Conservation (phyloP, 2,329 filamentous ascomycete species). For the Calonectria fujianensis region DNA sequence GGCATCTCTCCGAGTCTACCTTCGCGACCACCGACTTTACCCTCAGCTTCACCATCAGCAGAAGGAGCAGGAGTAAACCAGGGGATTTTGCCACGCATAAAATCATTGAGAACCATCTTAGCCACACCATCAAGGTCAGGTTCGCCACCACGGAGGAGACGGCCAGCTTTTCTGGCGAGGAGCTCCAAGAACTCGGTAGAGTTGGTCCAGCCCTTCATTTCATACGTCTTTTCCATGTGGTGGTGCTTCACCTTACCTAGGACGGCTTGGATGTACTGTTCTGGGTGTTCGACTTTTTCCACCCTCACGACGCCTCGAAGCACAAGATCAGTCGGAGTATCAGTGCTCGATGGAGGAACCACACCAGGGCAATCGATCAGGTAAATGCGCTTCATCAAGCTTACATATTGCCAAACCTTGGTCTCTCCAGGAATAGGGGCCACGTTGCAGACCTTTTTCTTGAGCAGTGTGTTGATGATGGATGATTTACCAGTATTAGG, state of each 20-base stretch:
- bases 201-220: slow-evolving; percentile 85
- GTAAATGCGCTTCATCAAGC: slow-evolving; percentile 91
- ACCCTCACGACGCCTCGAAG: slow-evolving; percentile 93
- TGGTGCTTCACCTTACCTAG: slow-evolving; percentile 87
- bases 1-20: slow-evolving; percentile 91
- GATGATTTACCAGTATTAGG: slow-evolving; percentile 97
- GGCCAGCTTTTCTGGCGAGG: slow-evolving; percentile 89
- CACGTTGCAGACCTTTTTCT: slow-evolving; percentile 95
- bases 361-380: slow-evolving; percentile 98
- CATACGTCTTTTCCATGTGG: slow-evolving; percentile 95
- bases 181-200: slow-evolving; percentile 90
- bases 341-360: slow-evolving; percentile 89
- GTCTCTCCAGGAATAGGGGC: slow-evolving; percentile 97
- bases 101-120: slow-evolving; percentile 98
- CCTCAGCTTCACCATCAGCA: slow-evolving; percentile 69
- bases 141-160: slow-evolving; percentile 93
- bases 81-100: slow-evolving; percentile 94
- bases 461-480: slow-evolving; percentile 96
- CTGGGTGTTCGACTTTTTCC: slow-evolving; percentile 96
- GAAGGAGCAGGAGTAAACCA: slow-evolving; percentile 93
- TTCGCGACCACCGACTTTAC: slow-evolving; percentile 80
- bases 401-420: slow-evolving; percentile 99
- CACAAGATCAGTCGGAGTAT: slow-evolving; percentile 90
- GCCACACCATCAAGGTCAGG: slow-evolving; percentile 95
- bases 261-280: slow-evolving; percentile 94